Evolutionary conservation across 371 early-diverging fungal species (phyloP), one percentile per base, ranked within the genome.

Genomic region (Rhizopus sp.): DNA sequence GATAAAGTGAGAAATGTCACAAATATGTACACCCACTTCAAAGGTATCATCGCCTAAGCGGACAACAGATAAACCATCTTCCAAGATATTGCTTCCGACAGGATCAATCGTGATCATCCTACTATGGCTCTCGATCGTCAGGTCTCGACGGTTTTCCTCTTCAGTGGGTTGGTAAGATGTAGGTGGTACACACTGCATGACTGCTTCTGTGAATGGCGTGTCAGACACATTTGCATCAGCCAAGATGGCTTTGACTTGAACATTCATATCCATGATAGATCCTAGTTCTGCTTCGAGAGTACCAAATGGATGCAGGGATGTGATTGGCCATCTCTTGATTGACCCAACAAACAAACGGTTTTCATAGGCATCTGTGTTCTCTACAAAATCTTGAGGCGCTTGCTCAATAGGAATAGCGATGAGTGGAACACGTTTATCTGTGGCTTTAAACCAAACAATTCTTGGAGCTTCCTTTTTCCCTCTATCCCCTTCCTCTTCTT

Each of bases 1-100:
- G 45, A 99, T 96, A 83, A 97, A 99, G 72, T 94, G 87, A 7
- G 94, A 87, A 10, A 98, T 98, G 73, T 99, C 99, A 57, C 98
- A 96, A 67, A 99, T 96, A 68, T 99, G 98, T 12, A 96, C 94
- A 55, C 96, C 97, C 35, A 97, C 86, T 71, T 93, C 90, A 63
- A 76, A 92, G 13, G 78, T 89, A 33, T 88, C 90, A 53, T 90
- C 85, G 3, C 85, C 86, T 23, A 88, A 75, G 48, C 77, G 70
- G 38, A 78, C 72, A 60, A 87, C 79, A 32, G 93, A 90, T 16
- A 99, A 77, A 8, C 98, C 98, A 74, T 99, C 98, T 73, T 99
- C 99, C 53, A 98, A 61, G 4, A 66, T 8, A 16, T 82, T 38
- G 62, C 73, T 68, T 39, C 32, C 64, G 9, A 33, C 12, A 16